phyloP scores from a whole-genome alignment of 176 grass and related monocot species.

The Triticum monococcum region DNA sequence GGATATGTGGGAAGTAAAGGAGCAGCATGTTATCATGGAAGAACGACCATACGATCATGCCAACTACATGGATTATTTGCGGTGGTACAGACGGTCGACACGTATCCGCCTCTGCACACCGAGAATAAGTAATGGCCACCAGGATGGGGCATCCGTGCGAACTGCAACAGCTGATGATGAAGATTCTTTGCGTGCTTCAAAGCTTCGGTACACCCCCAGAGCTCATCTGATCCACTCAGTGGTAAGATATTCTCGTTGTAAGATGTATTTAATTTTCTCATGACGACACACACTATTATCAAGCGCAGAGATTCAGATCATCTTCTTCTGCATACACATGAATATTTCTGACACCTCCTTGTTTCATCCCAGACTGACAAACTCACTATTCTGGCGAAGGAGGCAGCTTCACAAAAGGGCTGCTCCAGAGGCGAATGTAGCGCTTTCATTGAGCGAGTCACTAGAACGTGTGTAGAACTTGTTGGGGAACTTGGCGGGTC shows the following conservation, averaged over 20 bases:
- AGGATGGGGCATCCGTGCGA: neutral
- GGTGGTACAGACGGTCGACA: slow-evolving; percentile 39
- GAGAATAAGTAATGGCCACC: slow-evolving; percentile 17
- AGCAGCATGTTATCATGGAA: slow-evolving; percentile 31
- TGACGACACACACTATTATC: neutral
- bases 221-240: slow-evolving; percentile 46
- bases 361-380: slow-evolving; percentile 30
- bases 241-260: slow-evolving; percentile 21
- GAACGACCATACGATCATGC: slow-evolving; percentile 20
- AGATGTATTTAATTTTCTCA: neutral
- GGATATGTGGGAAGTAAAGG: slow-evolving; percentile 39
- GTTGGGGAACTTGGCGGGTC: slow-evolving; percentile 38
- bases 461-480: slow-evolving; percentile 34
- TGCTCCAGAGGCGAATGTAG: slow-evolving; percentile 20
- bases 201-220: slow-evolving; percentile 38
- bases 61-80: slow-evolving; percentile 39
- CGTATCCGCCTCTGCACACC: slow-evolving; percentile 35
- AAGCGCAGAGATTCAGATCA: neutral
- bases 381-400: slow-evolving; percentile 30
- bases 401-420: slow-evolving; percentile 17
- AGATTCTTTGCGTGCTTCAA: slow-evolving; percentile 31
- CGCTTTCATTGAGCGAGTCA: slow-evolving; percentile 35
- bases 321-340: slow-evolving; percentile 10
- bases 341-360: neutral
- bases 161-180: neutral